phyloP scores from a whole-genome alignment of 139 green algal species.

The Chlamydomonas asymmetrica region DNA sequence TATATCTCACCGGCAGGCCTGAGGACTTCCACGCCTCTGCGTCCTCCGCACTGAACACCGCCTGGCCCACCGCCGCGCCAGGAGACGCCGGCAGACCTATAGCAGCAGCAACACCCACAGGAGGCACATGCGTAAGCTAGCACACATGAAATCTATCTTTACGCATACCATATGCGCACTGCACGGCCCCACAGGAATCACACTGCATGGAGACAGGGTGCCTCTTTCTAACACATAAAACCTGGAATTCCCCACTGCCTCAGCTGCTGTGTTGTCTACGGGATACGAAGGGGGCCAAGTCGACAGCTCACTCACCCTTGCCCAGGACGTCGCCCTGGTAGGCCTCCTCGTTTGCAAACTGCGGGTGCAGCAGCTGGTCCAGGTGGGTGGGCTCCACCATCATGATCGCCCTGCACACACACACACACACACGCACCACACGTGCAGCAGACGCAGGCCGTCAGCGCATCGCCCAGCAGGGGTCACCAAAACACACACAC shows the following conservation, averaged over 20 bases:
- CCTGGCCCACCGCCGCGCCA: conserved; percentile 76
- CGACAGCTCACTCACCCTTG: conserved; percentile 11
- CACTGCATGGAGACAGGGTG: too few species aligned
- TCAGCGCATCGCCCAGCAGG: too few species aligned
- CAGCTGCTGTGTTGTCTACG: too few species aligned
- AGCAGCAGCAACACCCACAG: too few species aligned
- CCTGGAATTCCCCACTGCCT: not conserved
- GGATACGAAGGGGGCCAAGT: too few species aligned
- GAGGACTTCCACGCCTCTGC: conserved; percentile 68
- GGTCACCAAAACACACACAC: too few species aligned
- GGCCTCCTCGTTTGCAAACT: conserved; percentile 67
- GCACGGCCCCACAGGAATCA: too few species aligned
- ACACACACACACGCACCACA: not conserved
- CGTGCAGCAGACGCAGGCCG: too few species aligned
- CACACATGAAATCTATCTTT: too few species aligned
- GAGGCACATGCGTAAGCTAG: too few species aligned
- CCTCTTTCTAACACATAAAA: too few species aligned
- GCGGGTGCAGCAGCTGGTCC: conserved; percentile 88
- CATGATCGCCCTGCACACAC: conserved; percentile 2
- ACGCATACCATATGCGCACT: too few species aligned
- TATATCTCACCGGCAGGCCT: conserved; percentile 45
- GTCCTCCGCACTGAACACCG: conserved; percentile 79
- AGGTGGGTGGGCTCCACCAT: conserved; percentile 85
- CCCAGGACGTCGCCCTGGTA: conserved; percentile 43
- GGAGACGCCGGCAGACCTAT: conserved; percentile 77